Evolutionary conservation across 257 asterid genomes (phyloP).

Genomic region (Solanum ahanhuiri): DNA sequence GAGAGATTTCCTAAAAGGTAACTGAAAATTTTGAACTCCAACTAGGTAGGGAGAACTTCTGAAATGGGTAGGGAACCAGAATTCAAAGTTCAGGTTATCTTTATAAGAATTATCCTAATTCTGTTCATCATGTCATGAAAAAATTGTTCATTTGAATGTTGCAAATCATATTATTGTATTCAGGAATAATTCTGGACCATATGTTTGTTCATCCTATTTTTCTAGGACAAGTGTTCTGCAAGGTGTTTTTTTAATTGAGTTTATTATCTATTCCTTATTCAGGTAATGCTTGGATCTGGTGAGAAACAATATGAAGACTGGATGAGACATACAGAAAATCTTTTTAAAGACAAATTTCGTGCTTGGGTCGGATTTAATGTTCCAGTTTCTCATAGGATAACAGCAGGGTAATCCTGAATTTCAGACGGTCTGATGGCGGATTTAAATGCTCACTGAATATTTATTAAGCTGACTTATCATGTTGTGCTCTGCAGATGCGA

Average conservation of each 20-base stretch:
- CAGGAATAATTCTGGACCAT: not conserved
- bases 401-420: conserved; percentile 54
- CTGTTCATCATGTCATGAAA: not conserved
- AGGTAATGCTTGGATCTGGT: conserved; percentile 99
- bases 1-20: not conserved
- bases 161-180: not conserved
- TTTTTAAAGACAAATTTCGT: conserved; percentile 55
- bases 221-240: not conserved
- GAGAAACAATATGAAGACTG: conserved; percentile 95
- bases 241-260: not conserved
- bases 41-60: not conserved
- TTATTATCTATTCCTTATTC: not conserved
- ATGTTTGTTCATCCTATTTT: not conserved
- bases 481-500: conserved; percentile 58
- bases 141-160: not conserved
- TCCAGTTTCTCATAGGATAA: conserved; percentile 85
- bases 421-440: not conserved
- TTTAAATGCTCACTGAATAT: not conserved
- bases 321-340: conserved; percentile 75
- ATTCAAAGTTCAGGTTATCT: not conserved
- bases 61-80: not conserved
- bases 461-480: not conserved
- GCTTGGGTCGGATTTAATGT: conserved; percentile 99
- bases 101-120: not conserved
- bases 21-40: not conserved